phyloP scores from a whole-genome alignment of 495 filamentous ascomycete genomes.

The Tetracladium marchalianum region DNA sequence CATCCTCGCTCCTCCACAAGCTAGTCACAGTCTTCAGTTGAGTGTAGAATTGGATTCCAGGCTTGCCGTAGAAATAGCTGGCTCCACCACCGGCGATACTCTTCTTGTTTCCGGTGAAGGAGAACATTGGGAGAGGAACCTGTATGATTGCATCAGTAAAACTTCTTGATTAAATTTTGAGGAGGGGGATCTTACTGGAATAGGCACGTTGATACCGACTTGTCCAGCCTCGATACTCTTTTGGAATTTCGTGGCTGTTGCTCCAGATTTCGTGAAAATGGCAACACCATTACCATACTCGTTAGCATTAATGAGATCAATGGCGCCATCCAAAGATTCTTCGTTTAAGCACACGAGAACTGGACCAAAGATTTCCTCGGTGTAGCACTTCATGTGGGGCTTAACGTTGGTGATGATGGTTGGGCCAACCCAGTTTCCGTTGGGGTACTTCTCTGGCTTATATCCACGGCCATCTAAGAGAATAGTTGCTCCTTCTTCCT shows the following conservation, averaged over 20 bases:
- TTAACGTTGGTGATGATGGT: constrained; percentile 94
- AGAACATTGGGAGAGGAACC: constrained; percentile 91
- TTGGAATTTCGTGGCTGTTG: constrained; percentile 51
- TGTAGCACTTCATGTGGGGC: constrained; percentile 87
- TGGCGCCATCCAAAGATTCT: constrained; percentile 70
- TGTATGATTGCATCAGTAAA: constrained; percentile 8
- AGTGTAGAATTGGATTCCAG: constrained; percentile 88
- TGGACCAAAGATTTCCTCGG: constrained; percentile 94
- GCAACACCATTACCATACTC: constrained; percentile 59
- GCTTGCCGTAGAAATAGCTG: constrained; percentile 91
- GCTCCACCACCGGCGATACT: constrained; percentile 88
- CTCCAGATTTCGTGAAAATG: constrained; percentile 52
- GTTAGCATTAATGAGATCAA: constrained; percentile 55
- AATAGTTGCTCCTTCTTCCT: constrained; percentile 89
- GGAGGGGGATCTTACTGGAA: constrained; percentile 29
- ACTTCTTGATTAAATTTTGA: background rate
- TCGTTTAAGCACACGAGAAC: constrained; percentile 82
- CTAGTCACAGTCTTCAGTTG: constrained; percentile 97
- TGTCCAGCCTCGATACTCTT: constrained; percentile 65
- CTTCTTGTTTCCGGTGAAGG: constrained; percentile 97
- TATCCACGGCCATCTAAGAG: constrained; percentile 86
- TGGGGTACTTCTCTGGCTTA: constrained; percentile 86
- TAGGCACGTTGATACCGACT: constrained; percentile 76
- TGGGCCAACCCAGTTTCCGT: constrained; percentile 92
- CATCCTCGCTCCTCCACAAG: constrained; percentile 80